phyloP scores from a whole-genome alignment of 768 basidiomycete species.

The Nevesoporus exiguus region DNA sequence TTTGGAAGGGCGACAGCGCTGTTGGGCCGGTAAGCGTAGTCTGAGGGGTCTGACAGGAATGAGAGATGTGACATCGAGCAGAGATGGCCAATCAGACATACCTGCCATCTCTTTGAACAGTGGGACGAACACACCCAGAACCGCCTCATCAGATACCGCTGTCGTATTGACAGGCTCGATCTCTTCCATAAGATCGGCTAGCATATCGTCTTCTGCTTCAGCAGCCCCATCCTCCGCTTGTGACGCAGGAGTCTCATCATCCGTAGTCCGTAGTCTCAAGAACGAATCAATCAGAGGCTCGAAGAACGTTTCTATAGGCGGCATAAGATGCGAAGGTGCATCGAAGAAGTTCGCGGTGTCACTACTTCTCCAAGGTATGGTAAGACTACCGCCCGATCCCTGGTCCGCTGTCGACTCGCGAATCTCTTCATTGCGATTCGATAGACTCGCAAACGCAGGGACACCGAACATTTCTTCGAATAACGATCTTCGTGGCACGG shows the following conservation, averaged over 20 bases:
- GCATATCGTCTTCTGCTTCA: slow-evolving; percentile 45
- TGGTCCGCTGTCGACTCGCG: slow-evolving; percentile 8
- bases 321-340: slow-evolving; percentile 71
- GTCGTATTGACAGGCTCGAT: slow-evolving; percentile 19
- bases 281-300: slow-evolving; percentile 56
- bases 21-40: slow-evolving; percentile 21
- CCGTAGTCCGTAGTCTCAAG: slow-evolving; percentile 31
- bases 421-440: slow-evolving; percentile 21
- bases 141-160: slow-evolving; percentile 44
- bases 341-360: slow-evolving; percentile 53
- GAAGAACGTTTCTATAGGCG: slow-evolving; percentile 70
- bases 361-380: slow-evolving; percentile 38
- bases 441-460: slow-evolving; percentile 52
- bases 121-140: slow-evolving; percentile 57
- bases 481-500: slow-evolving; percentile 50
- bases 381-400: slow-evolving; percentile 13
- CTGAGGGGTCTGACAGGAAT: slow-evolving; percentile 18
- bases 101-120: slow-evolving; percentile 58
- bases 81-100: slow-evolving; percentile 20
- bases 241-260: slow-evolving; percentile 12
- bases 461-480: slow-evolving; percentile 92
- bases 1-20: slow-evolving; percentile 11
- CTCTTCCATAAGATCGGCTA: slow-evolving; percentile 31
- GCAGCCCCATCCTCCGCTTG: slow-evolving; percentile 25
- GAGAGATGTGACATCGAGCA: not conserved